These are phyloP conservation scores for Verticillium longisporum DNA, from an alignment of 2,329 filamentous ascomycete genomes.

Conservation along the genomic window DNA sequence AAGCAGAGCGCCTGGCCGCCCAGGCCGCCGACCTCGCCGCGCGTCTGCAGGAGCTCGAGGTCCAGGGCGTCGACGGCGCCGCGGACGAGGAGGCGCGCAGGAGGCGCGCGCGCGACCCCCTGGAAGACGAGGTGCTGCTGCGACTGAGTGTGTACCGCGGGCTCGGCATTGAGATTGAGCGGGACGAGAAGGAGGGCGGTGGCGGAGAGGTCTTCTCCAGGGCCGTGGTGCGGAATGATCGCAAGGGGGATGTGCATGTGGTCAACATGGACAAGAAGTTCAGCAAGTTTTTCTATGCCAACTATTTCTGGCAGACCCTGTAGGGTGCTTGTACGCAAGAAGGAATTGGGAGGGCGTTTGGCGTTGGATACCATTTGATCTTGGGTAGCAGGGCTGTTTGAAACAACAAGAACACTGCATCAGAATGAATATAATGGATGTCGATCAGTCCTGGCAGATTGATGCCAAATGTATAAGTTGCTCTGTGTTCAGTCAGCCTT, in stretches of 20 bases:
- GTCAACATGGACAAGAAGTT: constrained; percentile 93
- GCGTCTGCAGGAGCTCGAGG: constrained; percentile 73
- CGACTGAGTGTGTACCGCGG: constrained; percentile 87
- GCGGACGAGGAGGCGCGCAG: constrained; percentile 22
- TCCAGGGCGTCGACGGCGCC: constrained; percentile 76
- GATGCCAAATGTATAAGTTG: too few relatives aligned
- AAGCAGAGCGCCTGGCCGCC: constrained; percentile 82
- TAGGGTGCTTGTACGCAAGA: constrained; percentile 24
- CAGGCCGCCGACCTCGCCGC: constrained; percentile 71
- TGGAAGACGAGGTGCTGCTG: constrained; percentile 61
- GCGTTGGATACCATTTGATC: background rate
- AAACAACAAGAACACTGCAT: background rate
- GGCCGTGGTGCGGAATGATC: constrained; percentile 77
- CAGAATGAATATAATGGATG: background rate
- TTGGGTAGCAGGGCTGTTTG: background rate
- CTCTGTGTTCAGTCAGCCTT: too few relatives aligned
- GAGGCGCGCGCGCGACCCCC: constrained; percentile 29
- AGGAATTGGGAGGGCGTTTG: background rate
- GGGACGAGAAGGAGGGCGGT: constrained; percentile 65
- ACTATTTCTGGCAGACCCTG: constrained; percentile 91
- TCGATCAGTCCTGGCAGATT: too few relatives aligned
- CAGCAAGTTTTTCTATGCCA: constrained; percentile 84
- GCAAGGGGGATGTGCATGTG: constrained; percentile 87
- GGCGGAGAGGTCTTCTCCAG: constrained; percentile 54
- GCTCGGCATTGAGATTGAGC: constrained; percentile 81